Evolutionary conservation across 345 rosid species (phyloP).

Genomic region (Salix exigua): DNA sequence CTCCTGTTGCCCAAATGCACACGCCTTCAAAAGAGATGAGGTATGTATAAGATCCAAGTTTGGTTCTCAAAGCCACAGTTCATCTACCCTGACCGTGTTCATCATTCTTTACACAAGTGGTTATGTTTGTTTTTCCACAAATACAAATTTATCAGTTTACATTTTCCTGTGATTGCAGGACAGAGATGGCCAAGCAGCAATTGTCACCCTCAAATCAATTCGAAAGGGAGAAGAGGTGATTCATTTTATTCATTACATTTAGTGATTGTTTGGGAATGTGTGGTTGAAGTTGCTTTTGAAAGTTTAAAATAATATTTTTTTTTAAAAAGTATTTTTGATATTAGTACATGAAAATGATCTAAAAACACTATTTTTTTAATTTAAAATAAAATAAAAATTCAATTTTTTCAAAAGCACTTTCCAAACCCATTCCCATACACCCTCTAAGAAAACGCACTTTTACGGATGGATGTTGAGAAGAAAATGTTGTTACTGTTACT

Average conservation of each 20-base stretch:
- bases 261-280: too few relatives aligned
- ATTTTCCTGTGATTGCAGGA: conserved; percentile 44
- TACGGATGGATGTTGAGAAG: background rate
- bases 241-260: background rate
- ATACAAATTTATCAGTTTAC: background rate
- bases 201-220: conserved; percentile 53
- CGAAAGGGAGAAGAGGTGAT: conserved; percentile 73
- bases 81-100: background rate
- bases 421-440: background rate
- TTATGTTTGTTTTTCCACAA: background rate
- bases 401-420: too few relatives aligned
- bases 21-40: conserved; percentile 95
- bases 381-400: too few relatives aligned
- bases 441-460: background rate
- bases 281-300: background rate
- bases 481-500: background rate
- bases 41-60: conserved; percentile 23
- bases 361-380: too few relatives aligned
- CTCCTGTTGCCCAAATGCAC: conserved; percentile 82
- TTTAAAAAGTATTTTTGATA: too few relatives aligned
- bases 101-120: background rate
- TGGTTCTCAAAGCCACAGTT: background rate
- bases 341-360: too few relatives aligned
- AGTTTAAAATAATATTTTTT: too few relatives aligned
- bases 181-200: conserved; percentile 82